A percentile compares a stretch with the other conserved stretches of the same genome.
These are phyloP conservation scores for Myriosclerotinia curreyana DNA, from an alignment of 2,329 filamentous ascomycete genomes.

Conservation along the genomic window DNA sequence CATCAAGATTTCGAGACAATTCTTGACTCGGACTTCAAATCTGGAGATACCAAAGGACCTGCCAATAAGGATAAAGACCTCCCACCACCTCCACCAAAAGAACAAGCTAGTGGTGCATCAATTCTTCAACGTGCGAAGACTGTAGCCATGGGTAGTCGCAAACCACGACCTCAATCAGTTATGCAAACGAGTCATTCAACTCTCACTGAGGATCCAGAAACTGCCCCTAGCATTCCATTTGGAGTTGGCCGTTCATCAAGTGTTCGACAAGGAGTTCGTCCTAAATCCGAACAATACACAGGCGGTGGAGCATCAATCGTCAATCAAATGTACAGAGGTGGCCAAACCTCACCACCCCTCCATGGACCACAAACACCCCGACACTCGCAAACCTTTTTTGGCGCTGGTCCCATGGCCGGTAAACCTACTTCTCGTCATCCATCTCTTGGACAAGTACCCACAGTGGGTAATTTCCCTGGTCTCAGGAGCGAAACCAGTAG, in stretches of 20 bases:
- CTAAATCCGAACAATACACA: conserved; percentile 62
- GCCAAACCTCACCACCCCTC: conserved; percentile 56
- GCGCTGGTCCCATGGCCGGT: conserved; percentile 47
- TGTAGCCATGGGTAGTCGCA: conserved; percentile 48
- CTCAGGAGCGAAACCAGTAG: conserved; percentile 51
- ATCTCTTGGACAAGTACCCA: conserved; percentile 48
- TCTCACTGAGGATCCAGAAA: conserved; percentile 61
- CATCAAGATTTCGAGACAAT: conserved; percentile 95
- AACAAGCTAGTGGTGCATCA: conserved; percentile 45
- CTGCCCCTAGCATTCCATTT: conserved; percentile 74
- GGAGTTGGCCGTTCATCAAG: conserved; percentile 53
- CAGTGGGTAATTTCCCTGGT: conserved; percentile 66
- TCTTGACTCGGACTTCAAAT: conserved; percentile 66
- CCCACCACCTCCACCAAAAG: conserved; percentile 62
- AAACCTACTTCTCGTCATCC: conserved; percentile 55
- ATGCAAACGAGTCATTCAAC: conserved; percentile 47
- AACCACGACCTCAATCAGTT: conserved; percentile 56
- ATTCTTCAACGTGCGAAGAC: conserved; percentile 61
- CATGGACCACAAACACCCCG: conserved; percentile 51
- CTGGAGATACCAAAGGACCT: conserved; percentile 24
- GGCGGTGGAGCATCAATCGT: conserved; percentile 65
- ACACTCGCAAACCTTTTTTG: conserved; percentile 63
- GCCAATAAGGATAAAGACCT: conserved; percentile 71
- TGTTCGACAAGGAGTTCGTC: conserved; percentile 50
- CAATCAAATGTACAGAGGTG: conserved; percentile 84